phyloP scores from a whole-genome alignment of 2,329 filamentous ascomycete genomes.

The Cercospora citrullina region DNA sequence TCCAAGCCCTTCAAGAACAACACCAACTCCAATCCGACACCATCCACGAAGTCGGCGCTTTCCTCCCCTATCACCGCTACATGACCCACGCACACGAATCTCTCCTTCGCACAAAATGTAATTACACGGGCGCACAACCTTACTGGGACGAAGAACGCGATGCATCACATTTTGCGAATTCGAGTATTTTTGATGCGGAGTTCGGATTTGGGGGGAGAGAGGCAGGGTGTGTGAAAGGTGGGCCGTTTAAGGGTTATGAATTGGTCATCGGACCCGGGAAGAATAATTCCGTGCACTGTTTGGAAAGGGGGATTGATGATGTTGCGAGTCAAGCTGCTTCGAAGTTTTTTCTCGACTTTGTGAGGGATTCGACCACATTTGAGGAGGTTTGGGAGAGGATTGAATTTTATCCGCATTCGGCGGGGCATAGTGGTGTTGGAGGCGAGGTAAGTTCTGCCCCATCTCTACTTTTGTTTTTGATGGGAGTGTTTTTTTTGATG shows the following conservation, averaged over 20 bases:
- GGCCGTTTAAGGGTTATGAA: background rate
- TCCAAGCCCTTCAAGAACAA: conserved; percentile 3
- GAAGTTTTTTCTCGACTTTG: background rate
- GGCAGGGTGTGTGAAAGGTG: background rate
- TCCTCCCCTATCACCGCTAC: conserved; percentile 47
- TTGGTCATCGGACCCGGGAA: background rate
- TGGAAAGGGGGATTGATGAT: conserved; percentile 1
- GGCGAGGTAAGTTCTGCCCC: background rate
- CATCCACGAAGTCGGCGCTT: conserved; percentile 21
- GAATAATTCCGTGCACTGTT: background rate
- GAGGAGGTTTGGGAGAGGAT: conserved; percentile 5
- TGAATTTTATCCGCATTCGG: conserved; percentile 5
- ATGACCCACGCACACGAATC: conserved; percentile 47
- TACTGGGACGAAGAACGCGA: conserved; percentile 10
- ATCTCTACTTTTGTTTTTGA: too few relatives aligned
- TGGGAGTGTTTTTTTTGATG: too few relatives aligned
- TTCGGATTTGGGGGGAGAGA: background rate
- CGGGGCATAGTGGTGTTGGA: conserved; percentile 10
- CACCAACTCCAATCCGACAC: background rate
- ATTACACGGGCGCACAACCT: conserved; percentile 39
- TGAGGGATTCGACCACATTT: background rate
- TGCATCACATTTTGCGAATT: background rate
- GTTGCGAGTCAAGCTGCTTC: background rate
- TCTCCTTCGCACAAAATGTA: conserved; percentile 44
- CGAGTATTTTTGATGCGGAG: background rate